These are phyloP conservation scores for Zygoascus flipseniorum DNA, from an alignment of 805 yeast genomes.

Conservation along the genomic window DNA sequence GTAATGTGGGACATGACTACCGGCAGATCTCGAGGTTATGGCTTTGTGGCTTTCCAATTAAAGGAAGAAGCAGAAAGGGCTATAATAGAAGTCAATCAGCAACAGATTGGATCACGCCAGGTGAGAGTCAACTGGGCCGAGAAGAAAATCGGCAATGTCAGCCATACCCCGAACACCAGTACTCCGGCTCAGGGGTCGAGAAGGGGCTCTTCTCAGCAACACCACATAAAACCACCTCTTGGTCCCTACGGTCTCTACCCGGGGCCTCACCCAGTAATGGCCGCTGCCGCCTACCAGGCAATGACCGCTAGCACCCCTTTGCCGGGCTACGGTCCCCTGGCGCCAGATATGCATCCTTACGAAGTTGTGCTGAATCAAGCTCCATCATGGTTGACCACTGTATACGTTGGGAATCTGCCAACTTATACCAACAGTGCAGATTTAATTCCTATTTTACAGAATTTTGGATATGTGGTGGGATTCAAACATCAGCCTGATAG, in stretches of 20 bases:
- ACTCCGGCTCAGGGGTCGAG: not conserved
- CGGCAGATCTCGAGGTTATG: constrained; percentile 84
- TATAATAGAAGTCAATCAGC: constrained; percentile 65
- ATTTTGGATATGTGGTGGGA: constrained; percentile 76
- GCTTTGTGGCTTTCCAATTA: constrained; percentile 70
- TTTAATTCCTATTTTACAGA: constrained; percentile 62
- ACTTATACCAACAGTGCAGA: constrained; percentile 58
- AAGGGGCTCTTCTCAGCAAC: not conserved
- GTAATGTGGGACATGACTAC: constrained; percentile 98
- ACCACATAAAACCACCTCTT: constrained; percentile 8
- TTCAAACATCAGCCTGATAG: constrained; percentile 71
- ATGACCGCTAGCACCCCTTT: not conserved
- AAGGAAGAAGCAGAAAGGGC: constrained; percentile 68
- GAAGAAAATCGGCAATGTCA: constrained; percentile 34
- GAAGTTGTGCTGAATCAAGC: constrained; percentile 69
- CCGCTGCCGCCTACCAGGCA: constrained; percentile 1
- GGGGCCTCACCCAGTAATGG: not conserved
- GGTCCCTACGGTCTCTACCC: not conserved
- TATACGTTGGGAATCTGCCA: constrained; percentile 78
- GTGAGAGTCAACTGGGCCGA: constrained; percentile 87
- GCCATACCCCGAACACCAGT: not conserved
- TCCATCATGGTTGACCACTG: constrained; percentile 79
- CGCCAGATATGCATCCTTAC: constrained; percentile 31
- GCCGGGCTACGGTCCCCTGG: not conserved
- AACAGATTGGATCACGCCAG: constrained; percentile 60